phyloP scores from a whole-genome alignment of 1,139 yeast species.

The Scheffersomyces segobiensis region DNA sequence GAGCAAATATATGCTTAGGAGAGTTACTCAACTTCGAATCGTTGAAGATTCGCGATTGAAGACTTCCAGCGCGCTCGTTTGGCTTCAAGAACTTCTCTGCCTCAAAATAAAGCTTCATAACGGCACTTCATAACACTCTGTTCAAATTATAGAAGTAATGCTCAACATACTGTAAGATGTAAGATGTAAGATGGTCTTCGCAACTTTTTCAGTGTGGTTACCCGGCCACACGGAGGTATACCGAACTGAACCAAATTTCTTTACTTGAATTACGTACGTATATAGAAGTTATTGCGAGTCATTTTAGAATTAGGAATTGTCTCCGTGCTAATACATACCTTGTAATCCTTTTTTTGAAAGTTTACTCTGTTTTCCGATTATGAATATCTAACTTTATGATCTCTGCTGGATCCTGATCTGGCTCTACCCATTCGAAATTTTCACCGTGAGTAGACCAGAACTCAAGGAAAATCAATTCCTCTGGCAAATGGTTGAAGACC shows the following conservation, averaged over 20 bases:
- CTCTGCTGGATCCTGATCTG: constrained; percentile 76
- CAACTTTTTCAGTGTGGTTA: neutral
- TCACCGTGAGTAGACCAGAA: constrained; percentile 41
- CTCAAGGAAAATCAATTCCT: constrained; percentile 38
- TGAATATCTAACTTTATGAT: constrained; percentile 12
- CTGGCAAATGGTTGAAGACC: constrained; percentile 33
- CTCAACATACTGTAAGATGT: neutral
- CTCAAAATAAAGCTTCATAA: constrained; percentile 65
- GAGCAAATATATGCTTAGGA: constrained; percentile 84
- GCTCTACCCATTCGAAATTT: constrained; percentile 71
- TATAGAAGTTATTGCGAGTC: neutral
- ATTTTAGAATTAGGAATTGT: neutral
- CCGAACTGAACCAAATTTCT: neutral
- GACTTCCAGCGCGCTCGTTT: constrained; percentile 36
- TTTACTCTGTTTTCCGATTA: neutral
- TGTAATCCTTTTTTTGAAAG: neutral
- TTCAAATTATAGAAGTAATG: neutral
- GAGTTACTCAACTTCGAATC: constrained; percentile 35
- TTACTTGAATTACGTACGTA: neutral
- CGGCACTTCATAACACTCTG: neutral
- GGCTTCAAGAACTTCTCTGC: constrained; percentile 51
- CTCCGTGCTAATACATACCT: neutral
- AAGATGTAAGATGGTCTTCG: neutral
- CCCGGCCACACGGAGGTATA: neutral
- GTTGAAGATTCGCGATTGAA: constrained; percentile 68